Percentiles rank a stretch among this genome's conserved stretches.
phyloP scores from a whole-genome alignment of 108 stramenopile genomes.

The Mediolabrus comicus region DNA sequence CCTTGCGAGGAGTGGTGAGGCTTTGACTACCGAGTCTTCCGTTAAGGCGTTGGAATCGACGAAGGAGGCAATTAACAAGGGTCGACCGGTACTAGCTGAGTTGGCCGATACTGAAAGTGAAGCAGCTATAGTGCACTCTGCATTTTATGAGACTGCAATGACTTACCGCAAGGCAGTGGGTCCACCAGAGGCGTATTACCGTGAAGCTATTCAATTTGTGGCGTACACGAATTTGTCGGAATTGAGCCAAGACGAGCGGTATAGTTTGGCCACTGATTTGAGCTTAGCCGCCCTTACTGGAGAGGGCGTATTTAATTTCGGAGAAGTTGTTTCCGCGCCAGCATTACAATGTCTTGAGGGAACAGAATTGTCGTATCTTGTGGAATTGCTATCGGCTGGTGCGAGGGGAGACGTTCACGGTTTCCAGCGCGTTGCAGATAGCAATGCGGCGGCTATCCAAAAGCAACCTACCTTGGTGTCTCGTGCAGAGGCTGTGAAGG shows the following conservation, averaged over 20 bases:
- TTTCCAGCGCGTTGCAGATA: conserved; percentile 67
- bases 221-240: conserved; percentile 61
- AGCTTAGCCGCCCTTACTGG: conserved; percentile 95
- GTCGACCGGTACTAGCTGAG: conserved; percentile 61
- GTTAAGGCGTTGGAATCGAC: conserved; percentile 43
- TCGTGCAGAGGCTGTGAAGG: conserved; percentile 79
- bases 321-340: conserved; percentile 92
- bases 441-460: conserved; percentile 60
- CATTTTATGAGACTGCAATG: conserved; percentile 89
- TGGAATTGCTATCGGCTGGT: conserved; percentile 82
- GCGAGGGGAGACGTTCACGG: conserved; percentile 85
- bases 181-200: conserved; percentile 94
- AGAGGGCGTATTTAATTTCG: conserved; percentile 96
- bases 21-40: conserved; percentile 33
- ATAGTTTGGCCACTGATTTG: conserved; percentile 86
- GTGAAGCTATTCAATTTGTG: conserved; percentile 85
- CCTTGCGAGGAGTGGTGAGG: conserved; percentile 25
- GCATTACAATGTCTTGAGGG: conserved; percentile 66
- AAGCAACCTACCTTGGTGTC: conserved; percentile 86
- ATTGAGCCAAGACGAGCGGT: conserved; percentile 32
- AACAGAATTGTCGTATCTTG: conserved; percentile 68
- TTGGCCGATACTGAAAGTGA: conserved; percentile 43
- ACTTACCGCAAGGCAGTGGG: conserved; percentile 94
- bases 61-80: conserved; percentile 55
- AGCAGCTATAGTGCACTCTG: conserved; percentile 82